Base-by-base conservation (phyloP, 1,284 basidiomycete genomes). In the Neonothopanus nambi region DNA sequence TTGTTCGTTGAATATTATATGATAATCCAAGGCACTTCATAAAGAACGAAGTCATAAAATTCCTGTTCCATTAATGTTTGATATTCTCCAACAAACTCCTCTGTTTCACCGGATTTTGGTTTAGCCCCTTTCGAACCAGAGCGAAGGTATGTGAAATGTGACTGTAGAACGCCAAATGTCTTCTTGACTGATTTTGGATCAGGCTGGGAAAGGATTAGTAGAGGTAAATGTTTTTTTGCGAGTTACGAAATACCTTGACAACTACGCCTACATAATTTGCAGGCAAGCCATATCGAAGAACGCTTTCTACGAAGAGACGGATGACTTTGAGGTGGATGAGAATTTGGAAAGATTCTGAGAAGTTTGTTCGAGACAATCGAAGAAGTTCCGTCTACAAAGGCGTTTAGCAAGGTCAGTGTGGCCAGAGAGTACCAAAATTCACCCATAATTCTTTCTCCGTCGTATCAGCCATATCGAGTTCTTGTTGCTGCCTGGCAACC, bases 381-480 rank as follows among this genome's bases (percentile, higher is more conserved):
- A 99, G 76, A 2, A 99, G 80, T 65, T 99, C 97, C 18, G 95
- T 93, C 95, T 97, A 63, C 23, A 42, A 33, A 36, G 37, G 51
- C 3, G 57, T 41, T 41, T 61, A 51, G 42, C 17, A 54, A 54
- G 21, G 45, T 43, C 46, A 56, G 44, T 44, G 43, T 3, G 21
- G 20, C 21, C 11, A 6, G 12, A 33, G 36, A 24, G 9, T 1
- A 50, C 54, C 9, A 20, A 28, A 36, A n/a, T 85, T 60, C 64
- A 95, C 95, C 97, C 97, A 99, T 51, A 98, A 87, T 67, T 99
- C 95, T 74, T 94, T 96, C 77, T 99, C 97, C 42, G 94, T 91
- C 7, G 82, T 80, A 60, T 90, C 88, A 2, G 95, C 87, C 30
- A 80, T 78, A 26, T 85, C 84, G 11, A 98, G 74, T 55, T 98